These are phyloP conservation scores for Quillaja saponaria DNA, from an alignment of 306 rosid species.

Conservation along the genomic window DNA sequence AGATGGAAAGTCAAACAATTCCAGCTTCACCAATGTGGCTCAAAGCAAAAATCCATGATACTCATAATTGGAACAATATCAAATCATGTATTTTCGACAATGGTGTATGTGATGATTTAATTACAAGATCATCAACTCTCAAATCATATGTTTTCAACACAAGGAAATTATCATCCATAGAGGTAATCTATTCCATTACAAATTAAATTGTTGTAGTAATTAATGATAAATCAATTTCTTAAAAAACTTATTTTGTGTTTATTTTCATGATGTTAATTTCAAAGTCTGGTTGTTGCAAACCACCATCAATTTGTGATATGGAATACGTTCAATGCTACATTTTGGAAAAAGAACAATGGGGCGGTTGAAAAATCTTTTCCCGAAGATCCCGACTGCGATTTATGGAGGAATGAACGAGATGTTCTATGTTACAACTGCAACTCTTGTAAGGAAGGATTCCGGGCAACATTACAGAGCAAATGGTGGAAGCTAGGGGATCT, in stretches of 20 bases:
- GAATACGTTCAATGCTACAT: slow-evolving; percentile 39
- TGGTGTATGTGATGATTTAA: slow-evolving; percentile 25
- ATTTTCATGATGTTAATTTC: background rate
- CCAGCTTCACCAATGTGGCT: slow-evolving; percentile 40
- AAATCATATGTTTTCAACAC: slow-evolving; percentile 28
- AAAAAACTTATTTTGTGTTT: too few species aligned
- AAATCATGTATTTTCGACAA: slow-evolving; percentile 30
- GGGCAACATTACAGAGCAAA: slow-evolving; percentile 14
- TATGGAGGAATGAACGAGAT: slow-evolving; percentile 24
- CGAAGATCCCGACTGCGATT: slow-evolving; percentile 25
- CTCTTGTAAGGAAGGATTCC: slow-evolving; percentile 35
- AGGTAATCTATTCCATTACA: slow-evolving; percentile 23
- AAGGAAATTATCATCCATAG: slow-evolving; percentile 17
- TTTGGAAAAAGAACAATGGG: slow-evolving; percentile 17
- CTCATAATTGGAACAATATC: slow-evolving; percentile 22
- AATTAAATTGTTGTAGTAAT: too few species aligned
- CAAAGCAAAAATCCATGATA: slow-evolving; percentile 10
- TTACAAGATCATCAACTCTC: slow-evolving; percentile 9
- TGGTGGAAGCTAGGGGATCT: slow-evolving; percentile 36
- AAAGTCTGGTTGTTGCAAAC: slow-evolving; percentile 40
- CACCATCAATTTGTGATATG: slow-evolving; percentile 31
- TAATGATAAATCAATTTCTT: background rate
- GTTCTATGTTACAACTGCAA: slow-evolving; percentile 32
- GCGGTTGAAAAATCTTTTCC: background rate
- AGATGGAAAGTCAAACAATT: slow-evolving; percentile 22